Conservation (phyloP, 371 early-diverging fungal genomes). For the Sporodiniella umbellata region DNA sequence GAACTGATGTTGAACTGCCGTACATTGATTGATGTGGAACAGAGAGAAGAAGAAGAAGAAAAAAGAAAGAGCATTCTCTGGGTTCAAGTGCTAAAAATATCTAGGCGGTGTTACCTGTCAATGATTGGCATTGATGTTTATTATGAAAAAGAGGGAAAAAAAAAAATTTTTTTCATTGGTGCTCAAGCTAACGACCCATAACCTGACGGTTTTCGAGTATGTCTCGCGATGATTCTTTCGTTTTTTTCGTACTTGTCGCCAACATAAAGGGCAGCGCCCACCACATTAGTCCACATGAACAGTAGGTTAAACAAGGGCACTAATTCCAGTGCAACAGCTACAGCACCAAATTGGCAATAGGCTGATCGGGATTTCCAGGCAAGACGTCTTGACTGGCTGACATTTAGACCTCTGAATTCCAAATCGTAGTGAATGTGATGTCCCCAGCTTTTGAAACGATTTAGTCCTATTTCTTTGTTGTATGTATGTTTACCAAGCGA, state of each 20-base stretch:
- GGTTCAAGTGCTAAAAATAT: no score
- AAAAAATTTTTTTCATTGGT: neutral
- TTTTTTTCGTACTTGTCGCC: slow-evolving; percentile 58
- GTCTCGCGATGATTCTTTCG: slow-evolving; percentile 21
- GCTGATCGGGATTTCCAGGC: slow-evolving; percentile 37
- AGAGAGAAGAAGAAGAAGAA: no score
- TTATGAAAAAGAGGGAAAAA: neutral
- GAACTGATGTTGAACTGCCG: neutral
- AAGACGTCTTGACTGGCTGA: slow-evolving; percentile 41
- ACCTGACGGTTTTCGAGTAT: slow-evolving; percentile 8
- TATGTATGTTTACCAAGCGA: slow-evolving; percentile 32
- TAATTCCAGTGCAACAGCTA: slow-evolving; percentile 61
- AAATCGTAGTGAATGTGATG: slow-evolving; percentile 55
- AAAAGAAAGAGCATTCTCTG: no score
- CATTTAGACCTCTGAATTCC: slow-evolving; percentile 53
- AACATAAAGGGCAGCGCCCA: slow-evolving; percentile 74
- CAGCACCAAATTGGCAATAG: slow-evolving; percentile 60
- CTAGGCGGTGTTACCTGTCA: no score
- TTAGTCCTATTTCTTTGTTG: neutral
- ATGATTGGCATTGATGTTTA: no score
- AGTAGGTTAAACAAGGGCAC: slow-evolving; percentile 66
- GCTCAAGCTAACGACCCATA: slow-evolving; percentile 15
- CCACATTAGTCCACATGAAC: slow-evolving; percentile 77
- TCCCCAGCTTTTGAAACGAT: slow-evolving; percentile 37
- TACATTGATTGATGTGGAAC: no score